Conservation (phyloP, 768 basidiomycete species). For the Xanthoconium stramineum region DNA sequence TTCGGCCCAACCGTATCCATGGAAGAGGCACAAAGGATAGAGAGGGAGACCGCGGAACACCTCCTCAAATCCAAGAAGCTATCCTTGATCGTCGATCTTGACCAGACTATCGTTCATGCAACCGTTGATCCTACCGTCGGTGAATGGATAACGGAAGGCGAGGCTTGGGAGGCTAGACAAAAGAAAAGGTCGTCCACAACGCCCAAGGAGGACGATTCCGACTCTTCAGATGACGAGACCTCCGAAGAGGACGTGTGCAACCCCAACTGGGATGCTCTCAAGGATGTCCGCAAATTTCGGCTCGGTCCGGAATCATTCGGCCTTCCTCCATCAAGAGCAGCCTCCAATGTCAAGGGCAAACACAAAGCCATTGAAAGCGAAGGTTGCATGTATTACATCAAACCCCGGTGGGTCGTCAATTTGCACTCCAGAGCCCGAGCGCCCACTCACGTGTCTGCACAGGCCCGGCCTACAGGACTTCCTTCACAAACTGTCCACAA, state of each 20-base stretch:
- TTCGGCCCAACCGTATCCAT: conserved; percentile 88
- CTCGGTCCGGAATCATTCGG: conserved; percentile 74
- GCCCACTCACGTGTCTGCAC: not conserved
- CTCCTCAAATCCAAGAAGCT: conserved; percentile 76
- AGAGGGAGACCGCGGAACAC: conserved; percentile 75
- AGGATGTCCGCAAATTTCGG: conserved; percentile 87
- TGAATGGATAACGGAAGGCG: conserved; percentile 90
- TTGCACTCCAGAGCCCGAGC: not conserved
- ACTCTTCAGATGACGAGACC: conserved; percentile 38
- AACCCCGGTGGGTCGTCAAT: conserved; percentile 70
- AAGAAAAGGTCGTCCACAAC: conserved; percentile 38
- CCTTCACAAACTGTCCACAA: conserved; percentile 61
- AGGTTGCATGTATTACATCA: conserved; percentile 96
- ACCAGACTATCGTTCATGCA: conserved; percentile 98
- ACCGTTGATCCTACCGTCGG: conserved; percentile 98
- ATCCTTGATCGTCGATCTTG: conserved; percentile 95
- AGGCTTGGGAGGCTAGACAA: conserved; percentile 70
- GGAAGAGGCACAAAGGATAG: conserved; percentile 88
- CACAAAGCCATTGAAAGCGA: conserved; percentile 66
- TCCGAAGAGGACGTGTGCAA: conserved; percentile 64
- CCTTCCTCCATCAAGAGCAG: conserved; percentile 40
- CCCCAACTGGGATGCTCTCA: conserved; percentile 90
- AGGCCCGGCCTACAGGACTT: conserved; percentile 87
- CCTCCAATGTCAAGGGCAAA: conserved; percentile 51
- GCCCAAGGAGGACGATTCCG: conserved; percentile 29